Evolutionary conservation across 257 asterid genomes (phyloP).

Genomic region (Nicotiana benthamiana): DNA sequence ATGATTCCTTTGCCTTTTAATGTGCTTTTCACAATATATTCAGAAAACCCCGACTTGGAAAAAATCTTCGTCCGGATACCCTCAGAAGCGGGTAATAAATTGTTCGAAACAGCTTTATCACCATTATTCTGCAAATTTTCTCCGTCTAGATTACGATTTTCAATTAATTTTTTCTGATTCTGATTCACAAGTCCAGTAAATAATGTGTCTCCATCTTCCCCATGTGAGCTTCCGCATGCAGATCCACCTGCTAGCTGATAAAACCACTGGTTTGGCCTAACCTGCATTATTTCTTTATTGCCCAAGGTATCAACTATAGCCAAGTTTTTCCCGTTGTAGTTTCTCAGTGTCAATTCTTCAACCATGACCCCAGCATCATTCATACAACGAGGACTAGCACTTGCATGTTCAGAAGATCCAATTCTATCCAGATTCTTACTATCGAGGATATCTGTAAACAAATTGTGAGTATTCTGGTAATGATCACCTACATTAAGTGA

Average conservation of each 20-base stretch:
- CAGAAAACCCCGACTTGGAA: conserved; percentile 75
- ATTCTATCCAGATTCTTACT: conserved; percentile 55
- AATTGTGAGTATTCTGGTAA: conserved; percentile 30
- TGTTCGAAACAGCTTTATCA: conserved; percentile 30
- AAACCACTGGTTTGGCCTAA: conserved; percentile 54
- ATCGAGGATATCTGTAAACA: conserved; percentile 33
- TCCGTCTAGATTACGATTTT: conserved; percentile 16
- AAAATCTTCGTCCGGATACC: conserved; percentile 71
- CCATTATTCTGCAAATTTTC: conserved; percentile 30
- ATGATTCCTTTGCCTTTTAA: conserved; percentile 71
- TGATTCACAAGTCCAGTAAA: conserved; percentile 48
- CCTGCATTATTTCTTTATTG: conserved; percentile 43
- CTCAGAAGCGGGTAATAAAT: conserved; percentile 43
- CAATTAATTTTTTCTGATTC: conserved; percentile 22
- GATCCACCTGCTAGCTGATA: conserved; percentile 56
- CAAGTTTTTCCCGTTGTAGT: conserved; percentile 51
- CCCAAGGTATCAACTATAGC: conserved; percentile 45
- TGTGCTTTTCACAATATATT: conserved; percentile 63
- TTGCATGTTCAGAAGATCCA: conserved; percentile 78
- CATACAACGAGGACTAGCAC: conserved; percentile 73
- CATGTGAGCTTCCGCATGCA: conserved; percentile 39
- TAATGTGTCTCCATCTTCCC: conserved; percentile 29
- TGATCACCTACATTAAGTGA: conserved; percentile 46
- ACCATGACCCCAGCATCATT: conserved; percentile 64
- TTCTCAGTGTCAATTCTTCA: conserved; percentile 68